Base-by-base conservation (phyloP, 164 flowering plant species). In the Vitis amurensis region DNA sequence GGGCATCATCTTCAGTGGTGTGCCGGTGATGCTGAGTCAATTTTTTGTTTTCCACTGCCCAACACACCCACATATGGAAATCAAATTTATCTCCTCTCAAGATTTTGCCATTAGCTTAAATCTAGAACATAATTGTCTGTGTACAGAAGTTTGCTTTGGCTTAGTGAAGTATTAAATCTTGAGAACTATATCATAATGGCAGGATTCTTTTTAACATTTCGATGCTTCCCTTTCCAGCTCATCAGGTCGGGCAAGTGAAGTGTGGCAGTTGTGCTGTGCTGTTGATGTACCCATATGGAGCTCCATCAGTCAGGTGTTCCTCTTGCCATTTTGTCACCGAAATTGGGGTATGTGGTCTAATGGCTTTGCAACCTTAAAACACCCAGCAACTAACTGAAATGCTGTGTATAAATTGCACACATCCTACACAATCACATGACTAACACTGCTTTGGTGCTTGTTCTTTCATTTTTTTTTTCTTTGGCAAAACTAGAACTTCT, bases 201-300 rank as follows among this genome's bases (percentile, higher is more conserved):
- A 3, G 44, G 44, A 6, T 37, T 23, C 27, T 23, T 23, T 23
- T 23, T 37, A 37, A 37, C 7, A 37, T 37, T 37, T 37, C 44
- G 0, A 52, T 67, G 8, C 27, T 37, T 49, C 9, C 23, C 11
- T 63, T 53, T 68, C 72, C 91, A 94, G 98, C 82, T 63, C 87
- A 94, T 74, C 77, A 92, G 76, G 89, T 92, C 67, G 98, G 98
- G 50, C 82, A 82, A 71, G 97, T 94, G 7, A 89, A 82, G 64
- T 92, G 98, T 70, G 87, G 86, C n/a, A 74, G 78, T 49, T 94
- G 98, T 83, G 70, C 78, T 4, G 83, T 87, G 68, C 76, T 94
- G 82, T 85, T 94, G 81, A 88, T 94, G 94, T 91, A 91, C 71
- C 91, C 85, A 17, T 83, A 82, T 80, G 97, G 95, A 64, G 90